Evolutionary conservation across 2,329 filamentous ascomycete genomes (phyloP).

Genomic region (Onygenales sp.): DNA sequence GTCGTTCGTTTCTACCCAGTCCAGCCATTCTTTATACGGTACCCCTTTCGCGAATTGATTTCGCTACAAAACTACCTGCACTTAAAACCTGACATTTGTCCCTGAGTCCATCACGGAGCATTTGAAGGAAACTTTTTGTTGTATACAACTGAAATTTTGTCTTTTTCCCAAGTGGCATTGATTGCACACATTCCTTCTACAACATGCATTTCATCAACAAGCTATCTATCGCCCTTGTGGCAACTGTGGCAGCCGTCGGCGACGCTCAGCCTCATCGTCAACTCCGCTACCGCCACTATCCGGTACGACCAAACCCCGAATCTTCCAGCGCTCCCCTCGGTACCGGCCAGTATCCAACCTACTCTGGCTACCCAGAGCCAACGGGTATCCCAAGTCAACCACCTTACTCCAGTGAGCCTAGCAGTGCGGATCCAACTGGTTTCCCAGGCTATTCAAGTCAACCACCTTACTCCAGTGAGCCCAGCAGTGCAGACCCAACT

Average conservation of each 20-base stretch:
- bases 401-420: too few relatives aligned
- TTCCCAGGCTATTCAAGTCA: too few relatives aligned
- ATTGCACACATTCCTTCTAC: slow-evolving; percentile 12
- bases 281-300: slow-evolving; percentile 3
- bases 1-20: slow-evolving; percentile 9
- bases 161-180: slow-evolving; percentile 13
- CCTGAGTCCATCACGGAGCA: slow-evolving; percentile 5
- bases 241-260: slow-evolving; percentile 24
- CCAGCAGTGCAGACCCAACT: too few relatives aligned
- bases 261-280: slow-evolving; percentile 22
- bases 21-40: slow-evolving; percentile 10
- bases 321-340: neutral
- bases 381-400: too few relatives aligned
- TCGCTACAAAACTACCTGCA: slow-evolving; percentile 14
- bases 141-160: slow-evolving; percentile 5
- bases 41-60: slow-evolving; percentile 25
- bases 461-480: too few relatives aligned
- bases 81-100: slow-evolving; percentile 5
- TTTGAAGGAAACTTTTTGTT: slow-evolving; percentile 4
- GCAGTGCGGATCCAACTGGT: too few relatives aligned
- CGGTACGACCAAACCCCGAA: neutral
- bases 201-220: slow-evolving; percentile 30
- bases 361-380: too few relatives aligned
- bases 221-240: slow-evolving; percentile 25
- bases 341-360: slow-evolving; percentile 2